Evolutionary conservation across 805 yeast species (phyloP), one percentile per base, ranked within the genome.

Genomic region (Naumovozyma dairenensis): DNA sequence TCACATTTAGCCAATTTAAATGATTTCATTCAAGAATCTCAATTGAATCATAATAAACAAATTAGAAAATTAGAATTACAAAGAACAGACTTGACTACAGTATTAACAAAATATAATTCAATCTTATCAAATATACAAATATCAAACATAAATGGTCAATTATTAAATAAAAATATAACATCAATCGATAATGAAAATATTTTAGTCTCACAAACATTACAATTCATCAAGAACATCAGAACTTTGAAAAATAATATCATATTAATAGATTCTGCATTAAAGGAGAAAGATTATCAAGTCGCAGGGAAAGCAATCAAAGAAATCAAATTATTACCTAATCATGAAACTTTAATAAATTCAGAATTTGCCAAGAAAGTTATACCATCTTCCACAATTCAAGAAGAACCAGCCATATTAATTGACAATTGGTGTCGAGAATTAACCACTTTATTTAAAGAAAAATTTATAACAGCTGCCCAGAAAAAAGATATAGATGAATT

Each of bases 321-420:
- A 18, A 74, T 80, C 4, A 60, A 70, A 30, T 36, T 52, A 5
- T 59, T 89, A 25, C 83, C 93, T 0, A 44, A 55, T 1, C n/a
- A 24, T 24, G 26, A 24, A 24, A 67, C 65, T 1, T 51, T 80
- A 12, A 53, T 80, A n/a, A 62, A 58, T 12, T 87, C 94, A 14
- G 64, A 71, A 35, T 86, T 80, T 55, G 89, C 94, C 2, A 69
- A 76, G 32, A 75, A 68, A 29, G 82, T 81, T 48, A 89, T 89
- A 13, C 98, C 98, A 0, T 76, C 94, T 0, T 65, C 80, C 8
- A 93, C 84, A 36, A 67, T 86, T 12, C 94, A 96, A 0, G 94
- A 84, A 32, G 61, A 71, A 33, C 97, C 98, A 0, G 49, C 54
- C 7, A 66, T 59, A 2, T 59, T 81, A 0, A 47, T 92, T 1